Base-by-base conservation (phyloP, 352 stramenopile species). In the Pythium dissotocum region DNA sequence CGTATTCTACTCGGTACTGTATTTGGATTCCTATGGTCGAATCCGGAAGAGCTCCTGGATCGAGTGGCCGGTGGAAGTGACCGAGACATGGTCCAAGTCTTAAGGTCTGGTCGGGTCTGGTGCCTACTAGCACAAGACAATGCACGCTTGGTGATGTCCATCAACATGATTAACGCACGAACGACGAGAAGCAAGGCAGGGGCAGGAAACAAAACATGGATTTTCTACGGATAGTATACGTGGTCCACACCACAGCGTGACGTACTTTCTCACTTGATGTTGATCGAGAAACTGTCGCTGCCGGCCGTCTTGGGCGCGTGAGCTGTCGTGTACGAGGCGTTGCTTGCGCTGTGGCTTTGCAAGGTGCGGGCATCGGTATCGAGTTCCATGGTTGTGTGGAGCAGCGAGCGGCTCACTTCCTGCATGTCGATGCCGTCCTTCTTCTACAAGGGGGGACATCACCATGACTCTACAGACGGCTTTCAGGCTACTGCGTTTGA, bases 341-440 rank as follows among this genome's bases (percentile, higher is more conserved):
- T 51, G 7, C 24, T 46, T 24, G 21, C 21, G 21, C 21, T 24
- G 54, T 46, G 52, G 44, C 16, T 44, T 7, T 33, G 33, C 9
- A 26, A 26, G 16, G 36, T 53, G 18, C 35, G 36, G 13, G 49
- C 28, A 30, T 48, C 46, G 14, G 24, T 32, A 9, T 59, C 55
- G 3, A 51, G 54, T 24, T 38, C 35, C 9, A 38, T 33, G 33
- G 64, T 58, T 40, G 33, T 61, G 48, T 48, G 33, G 16, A 65
- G 49, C 38, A 67, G 42, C 21, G 56, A 58, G 44, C 56, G 53
- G 49, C 33, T 74, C n/a, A 46, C 33, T 8, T 79, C 67, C 7
- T 67, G 26, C 40, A 74, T 24, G 21, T 24, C 21, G 21, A 24
- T 21, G 18, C 42, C 60, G 36, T 77, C 67, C 36, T 73, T 74